These are phyloP conservation scores for Silene noctiflora DNA, from an alignment of 179 eudicot genomes.

Conservation along the genomic window DNA sequence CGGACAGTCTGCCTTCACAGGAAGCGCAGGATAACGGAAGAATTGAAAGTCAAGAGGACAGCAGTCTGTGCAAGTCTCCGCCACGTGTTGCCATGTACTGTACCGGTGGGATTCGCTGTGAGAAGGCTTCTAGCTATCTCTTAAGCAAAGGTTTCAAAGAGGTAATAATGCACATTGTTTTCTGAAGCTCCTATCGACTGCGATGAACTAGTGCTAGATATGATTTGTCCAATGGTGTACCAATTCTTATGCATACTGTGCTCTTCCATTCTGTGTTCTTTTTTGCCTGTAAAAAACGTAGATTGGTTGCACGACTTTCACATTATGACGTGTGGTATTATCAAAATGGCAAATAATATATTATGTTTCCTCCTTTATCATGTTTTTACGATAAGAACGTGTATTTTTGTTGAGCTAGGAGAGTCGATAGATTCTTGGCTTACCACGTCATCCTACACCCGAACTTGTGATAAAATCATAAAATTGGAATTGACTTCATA, in stretches of 20 bases:
- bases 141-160: conserved; percentile 87
- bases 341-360: not conserved
- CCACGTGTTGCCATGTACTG: conserved; percentile 97
- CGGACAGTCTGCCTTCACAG: conserved; percentile 38
- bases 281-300: not conserved
- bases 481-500: not conserved
- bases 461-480: not conserved
- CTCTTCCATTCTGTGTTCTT: not conserved
- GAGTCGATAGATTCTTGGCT: not conserved
- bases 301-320: not conserved
- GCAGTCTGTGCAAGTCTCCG: conserved; percentile 39
- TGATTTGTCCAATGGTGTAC: not conserved
- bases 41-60: conserved; percentile 26
- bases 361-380: no score
- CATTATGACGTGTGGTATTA: not conserved
- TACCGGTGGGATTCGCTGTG: conserved; percentile 99
- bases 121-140: conserved; percentile 94
- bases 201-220: not conserved
- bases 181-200: not conserved
- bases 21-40: conserved; percentile 30
- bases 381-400: no score
- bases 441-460: not conserved
- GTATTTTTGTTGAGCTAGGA: no score
- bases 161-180: conserved; percentile 33
- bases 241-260: not conserved